Evolutionary conservation across 768 basidiomycete species (phyloP), one percentile per base, ranked within the genome.

Genomic region (Pholiota molesta): DNA sequence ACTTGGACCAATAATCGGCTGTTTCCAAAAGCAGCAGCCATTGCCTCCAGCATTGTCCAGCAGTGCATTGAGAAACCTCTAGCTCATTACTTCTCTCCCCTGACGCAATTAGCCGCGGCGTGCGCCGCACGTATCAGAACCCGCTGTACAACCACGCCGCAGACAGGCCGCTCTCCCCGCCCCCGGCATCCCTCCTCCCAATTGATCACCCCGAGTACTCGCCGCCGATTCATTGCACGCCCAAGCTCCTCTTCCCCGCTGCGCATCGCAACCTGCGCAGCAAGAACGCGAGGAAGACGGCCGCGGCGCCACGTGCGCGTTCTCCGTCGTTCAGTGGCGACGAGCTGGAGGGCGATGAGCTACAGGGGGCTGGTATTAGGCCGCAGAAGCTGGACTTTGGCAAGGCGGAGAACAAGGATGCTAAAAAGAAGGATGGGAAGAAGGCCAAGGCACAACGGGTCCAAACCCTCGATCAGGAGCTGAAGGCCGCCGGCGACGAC

Each of bases 121-220:
- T 85, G 39, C 84, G 85, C 54, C 81, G 84, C 21, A 77, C 76
- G 6, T 86, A 87, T 68, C 81, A 82, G 7, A 92, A 91, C 62
- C 90, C 89, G 0, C 75, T 86, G 31, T 89, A 84, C 69, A 80
- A 83, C 60, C 78, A 76, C 35, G 71, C 68, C 9, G 69, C 71
- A 44, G 77, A 81, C 14, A 72, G 82, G 2, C 75, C 85, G 0
- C 64, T 74, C 10, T 76, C 81, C 0, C 78, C 79, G 7, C 80
- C 79, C 13, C 79, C 81, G 0, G 81, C 77, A 0, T 84, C 88
- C 1, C 76, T 72, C 29, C 77, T 91, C 13, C 87, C 89, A 0
- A 74, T 85, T 6, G 77, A 83, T 8, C 83, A 92, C 66, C 87
- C 87, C 0, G 87, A 90, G 55, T 92, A 79, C 68, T 86, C 87